Evolutionary conservation across 2,329 filamentous ascomycete species (phyloP).

Genomic region (Cercospora sp.): DNA sequence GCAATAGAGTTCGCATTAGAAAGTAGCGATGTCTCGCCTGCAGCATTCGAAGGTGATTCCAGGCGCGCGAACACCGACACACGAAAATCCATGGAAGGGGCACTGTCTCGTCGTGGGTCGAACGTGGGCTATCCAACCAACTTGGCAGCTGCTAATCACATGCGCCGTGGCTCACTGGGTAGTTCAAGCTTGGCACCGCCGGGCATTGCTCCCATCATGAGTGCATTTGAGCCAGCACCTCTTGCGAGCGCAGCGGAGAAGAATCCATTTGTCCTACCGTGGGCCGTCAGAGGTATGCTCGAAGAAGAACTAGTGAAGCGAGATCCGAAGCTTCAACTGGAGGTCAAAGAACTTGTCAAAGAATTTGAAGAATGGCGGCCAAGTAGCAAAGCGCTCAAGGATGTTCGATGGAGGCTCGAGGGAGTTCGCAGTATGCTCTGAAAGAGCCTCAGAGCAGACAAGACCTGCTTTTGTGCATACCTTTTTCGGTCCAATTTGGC

Average conservation of each 20-base stretch:
- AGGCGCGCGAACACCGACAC: conserved; percentile 24
- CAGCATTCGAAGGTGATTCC: conserved; percentile 5
- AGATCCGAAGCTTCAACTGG: conserved; percentile 63
- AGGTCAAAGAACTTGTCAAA: conserved; percentile 75
- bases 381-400: conserved; percentile 83
- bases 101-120: conserved; percentile 27
- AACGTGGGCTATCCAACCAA: conserved; percentile 34
- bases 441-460: background rate
- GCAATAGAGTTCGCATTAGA: conserved; percentile 51
- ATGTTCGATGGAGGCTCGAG: conserved; percentile 92
- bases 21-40: conserved; percentile 41
- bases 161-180: conserved; percentile 37
- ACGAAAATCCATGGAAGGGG: conserved; percentile 26
- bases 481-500: background rate
- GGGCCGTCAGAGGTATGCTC: conserved; percentile 89
- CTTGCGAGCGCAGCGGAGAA: conserved; percentile 39
- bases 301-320: conserved; percentile 89
- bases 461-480: background rate
- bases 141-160: conserved; percentile 36
- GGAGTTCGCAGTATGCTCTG: conserved; percentile 81
- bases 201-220: conserved; percentile 37
- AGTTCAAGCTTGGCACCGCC: conserved; percentile 25
- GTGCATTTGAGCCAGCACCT: conserved; percentile 44
- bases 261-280: conserved; percentile 90
- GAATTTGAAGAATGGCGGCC: conserved; percentile 96